Conservation (phyloP, 176 grass and related monocot genomes). For the Eragrostis nindensis region DNA sequence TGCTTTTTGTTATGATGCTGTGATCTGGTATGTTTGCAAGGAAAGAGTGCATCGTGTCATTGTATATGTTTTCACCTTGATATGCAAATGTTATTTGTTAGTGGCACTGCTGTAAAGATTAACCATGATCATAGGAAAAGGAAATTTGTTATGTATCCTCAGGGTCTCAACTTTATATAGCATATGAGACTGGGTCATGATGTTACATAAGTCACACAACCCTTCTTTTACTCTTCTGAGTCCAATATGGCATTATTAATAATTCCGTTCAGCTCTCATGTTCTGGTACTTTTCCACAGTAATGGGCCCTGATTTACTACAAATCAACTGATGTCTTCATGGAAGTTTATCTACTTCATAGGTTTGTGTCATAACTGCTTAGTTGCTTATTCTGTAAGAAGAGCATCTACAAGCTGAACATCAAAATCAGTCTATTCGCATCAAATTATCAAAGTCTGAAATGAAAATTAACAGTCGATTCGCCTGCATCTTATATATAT, state of each 20-base stretch:
- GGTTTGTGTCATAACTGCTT: background rate
- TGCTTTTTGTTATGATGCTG: background rate
- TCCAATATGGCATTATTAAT: background rate
- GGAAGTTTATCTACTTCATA: conserved; percentile 30
- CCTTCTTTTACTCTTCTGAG: background rate
- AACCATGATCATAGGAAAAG: background rate
- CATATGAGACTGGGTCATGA: background rate
- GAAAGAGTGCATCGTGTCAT: background rate
- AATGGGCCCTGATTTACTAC: background rate
- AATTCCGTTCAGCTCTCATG: background rate
- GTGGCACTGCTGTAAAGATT: background rate
- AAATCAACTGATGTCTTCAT: background rate
- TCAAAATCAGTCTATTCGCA: too few relatives aligned
- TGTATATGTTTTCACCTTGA: background rate
- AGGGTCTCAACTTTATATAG: background rate
- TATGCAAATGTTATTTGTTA: background rate
- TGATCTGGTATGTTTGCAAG: background rate
- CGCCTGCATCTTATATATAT: background rate
- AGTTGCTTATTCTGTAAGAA: conserved; percentile 25
- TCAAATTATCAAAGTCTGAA: too few relatives aligned
- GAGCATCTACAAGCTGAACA: background rate
- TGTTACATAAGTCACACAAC: background rate
- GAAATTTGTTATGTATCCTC: background rate
- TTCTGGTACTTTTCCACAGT: conserved; percentile 16
- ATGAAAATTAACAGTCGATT: conserved; percentile 3